Evolutionary conservation across 148 eudicot species (phyloP), one percentile per base, ranked within the genome.

Genomic region (Chenopodium suecicum): DNA sequence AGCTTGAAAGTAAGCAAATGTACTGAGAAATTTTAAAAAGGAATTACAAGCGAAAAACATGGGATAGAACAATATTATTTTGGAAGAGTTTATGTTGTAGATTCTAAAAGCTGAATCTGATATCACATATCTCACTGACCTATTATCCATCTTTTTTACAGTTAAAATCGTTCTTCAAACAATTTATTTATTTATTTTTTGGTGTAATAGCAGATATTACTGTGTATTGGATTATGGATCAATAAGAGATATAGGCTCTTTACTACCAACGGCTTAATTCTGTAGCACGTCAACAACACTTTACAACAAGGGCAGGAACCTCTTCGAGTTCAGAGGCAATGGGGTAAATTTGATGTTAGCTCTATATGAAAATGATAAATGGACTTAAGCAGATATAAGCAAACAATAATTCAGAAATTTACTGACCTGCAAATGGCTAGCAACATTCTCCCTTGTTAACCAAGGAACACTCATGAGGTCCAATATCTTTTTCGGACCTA

Each of bases 351-450:
- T 65, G 77, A 19, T 69, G 72, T 17, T 70, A n/a, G 44, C 14
- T 56, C 19, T 50, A 47, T 46, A 31, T 73, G 44, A 20, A 31
- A 71, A 84, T 67, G 48, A 75, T 54, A 54, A 34, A 76, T 62
- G 20, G 17, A 79, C 72, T 47, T 41, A 27, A 56, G 50, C 2
- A 81, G 22, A 60, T 22, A 34, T 20, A 73, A 16, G 27, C 69
- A 79, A 78, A 14, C 69, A 60, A 77, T 20, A 47, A 70, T 64
- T 44, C 19, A 63, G 50, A 44, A 58, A 69, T 72, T 31, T 70
- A 70, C 78, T 81, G 83, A 96, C 99, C 99, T 96, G 99, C 84
- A 96, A 89, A 86, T 96, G 99, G 89, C 98, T 96, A 9, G 99
- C 99, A 70, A 96, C 99, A 82, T 96, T 96, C 84, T 96, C 99